Conservation (phyloP, 2,329 filamentous ascomycete species). For the Botrytis pseudocinerea region DNA sequence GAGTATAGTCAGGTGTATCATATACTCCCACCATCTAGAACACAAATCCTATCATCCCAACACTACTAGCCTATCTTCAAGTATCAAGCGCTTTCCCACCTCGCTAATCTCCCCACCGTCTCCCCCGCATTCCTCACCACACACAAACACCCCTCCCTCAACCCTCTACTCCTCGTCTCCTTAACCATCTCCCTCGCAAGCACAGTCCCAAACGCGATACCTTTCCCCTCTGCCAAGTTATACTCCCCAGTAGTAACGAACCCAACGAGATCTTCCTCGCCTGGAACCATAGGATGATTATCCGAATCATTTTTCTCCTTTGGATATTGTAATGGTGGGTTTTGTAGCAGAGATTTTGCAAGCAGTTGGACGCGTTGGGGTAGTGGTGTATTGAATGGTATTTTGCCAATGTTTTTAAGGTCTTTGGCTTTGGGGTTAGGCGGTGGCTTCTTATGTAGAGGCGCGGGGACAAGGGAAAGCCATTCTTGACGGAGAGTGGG, state of each 20-base stretch:
- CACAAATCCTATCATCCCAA: background rate
- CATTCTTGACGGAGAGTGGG: constrained; percentile 63
- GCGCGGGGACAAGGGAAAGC: constrained; percentile 58
- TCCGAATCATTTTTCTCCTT: constrained; percentile 39
- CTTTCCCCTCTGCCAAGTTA: constrained; percentile 73
- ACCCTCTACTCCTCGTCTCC: constrained; percentile 37
- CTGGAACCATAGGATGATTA: constrained; percentile 67
- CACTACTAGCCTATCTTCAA: background rate
- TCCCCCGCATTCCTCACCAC: constrained; percentile 82
- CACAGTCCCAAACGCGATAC: constrained; percentile 73
- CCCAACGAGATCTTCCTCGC: constrained; percentile 75
- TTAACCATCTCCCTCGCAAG: constrained; percentile 58
- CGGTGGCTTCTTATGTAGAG: constrained; percentile 31
- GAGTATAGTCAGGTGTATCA: background rate
- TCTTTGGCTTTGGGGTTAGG: constrained; percentile 33
- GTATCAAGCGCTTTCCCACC: constrained; percentile 60
- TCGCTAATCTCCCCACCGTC: constrained; percentile 73
- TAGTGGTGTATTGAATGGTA: constrained; percentile 38
- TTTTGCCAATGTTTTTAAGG: constrained; percentile 25
- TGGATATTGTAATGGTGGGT: constrained; percentile 45
- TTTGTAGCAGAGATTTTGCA: constrained; percentile 51
- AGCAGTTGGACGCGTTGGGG: constrained; percentile 45
- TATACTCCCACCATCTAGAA: background rate
- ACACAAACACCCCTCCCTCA: constrained; percentile 59
- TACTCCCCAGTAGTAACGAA: constrained; percentile 89